Percentiles rank a stretch among this genome's conserved stretches.
These are phyloP conservation scores for Lolium rigidum DNA, from an alignment of 176 grass and related monocot genomes.

Conservation along the genomic window DNA sequence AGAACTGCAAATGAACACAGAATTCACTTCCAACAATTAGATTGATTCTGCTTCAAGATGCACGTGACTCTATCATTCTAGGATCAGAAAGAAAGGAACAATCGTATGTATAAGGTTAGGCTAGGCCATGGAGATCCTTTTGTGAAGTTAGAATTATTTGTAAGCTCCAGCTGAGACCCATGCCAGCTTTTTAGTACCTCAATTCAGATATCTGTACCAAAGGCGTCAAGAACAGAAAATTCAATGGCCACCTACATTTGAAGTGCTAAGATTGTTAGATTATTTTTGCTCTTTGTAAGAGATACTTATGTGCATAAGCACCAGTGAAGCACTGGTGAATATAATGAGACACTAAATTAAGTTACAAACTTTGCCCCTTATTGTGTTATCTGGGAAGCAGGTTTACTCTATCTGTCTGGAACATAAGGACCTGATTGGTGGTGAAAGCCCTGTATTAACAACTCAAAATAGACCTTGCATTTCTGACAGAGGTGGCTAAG, in stretches of 20 bases:
- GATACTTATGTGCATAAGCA: not conserved
- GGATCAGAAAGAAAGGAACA: not conserved
- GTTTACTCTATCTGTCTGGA: not conserved
- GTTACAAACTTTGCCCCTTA: not conserved
- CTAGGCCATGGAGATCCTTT: not conserved
- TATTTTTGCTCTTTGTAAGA: not conserved
- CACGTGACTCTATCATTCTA: not conserved
- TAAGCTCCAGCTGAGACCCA: not conserved
- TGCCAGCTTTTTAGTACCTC: not conserved
- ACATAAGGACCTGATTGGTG: not conserved
- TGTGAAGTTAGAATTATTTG: not conserved
- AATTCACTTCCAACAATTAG: constrained; percentile 1
- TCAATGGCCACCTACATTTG: not conserved
- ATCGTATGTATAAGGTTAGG: not conserved
- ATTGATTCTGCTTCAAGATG: not conserved
- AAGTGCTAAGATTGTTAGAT: not conserved
- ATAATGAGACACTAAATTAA: not conserved
- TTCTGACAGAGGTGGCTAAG: not conserved
- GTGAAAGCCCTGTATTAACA: not conserved
- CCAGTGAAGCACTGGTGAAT: not conserved
- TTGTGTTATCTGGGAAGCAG: not conserved
- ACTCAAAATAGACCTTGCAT: not conserved
- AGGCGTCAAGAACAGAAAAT: not conserved
- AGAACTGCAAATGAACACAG: constrained; percentile 47
- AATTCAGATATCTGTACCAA: not conserved